phyloP scores from a whole-genome alignment of 1,284 basidiomycete species.

The Malassezia slooffiae region DNA sequence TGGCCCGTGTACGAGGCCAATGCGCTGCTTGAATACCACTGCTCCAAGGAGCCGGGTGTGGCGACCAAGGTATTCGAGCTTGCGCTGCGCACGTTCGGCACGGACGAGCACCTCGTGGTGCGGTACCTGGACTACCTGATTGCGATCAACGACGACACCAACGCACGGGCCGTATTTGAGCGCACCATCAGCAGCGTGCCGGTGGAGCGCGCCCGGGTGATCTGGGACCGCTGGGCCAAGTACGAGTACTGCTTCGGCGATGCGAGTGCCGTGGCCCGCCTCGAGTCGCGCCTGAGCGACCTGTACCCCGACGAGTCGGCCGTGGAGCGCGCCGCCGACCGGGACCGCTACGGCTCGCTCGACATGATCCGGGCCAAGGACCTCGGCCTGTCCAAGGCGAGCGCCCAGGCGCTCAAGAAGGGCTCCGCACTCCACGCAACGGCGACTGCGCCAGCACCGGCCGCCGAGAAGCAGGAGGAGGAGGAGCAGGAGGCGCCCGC shows the following conservation, averaged over 20 bases:
- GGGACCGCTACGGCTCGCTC: conserved; percentile 73
- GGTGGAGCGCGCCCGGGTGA: conserved; percentile 64
- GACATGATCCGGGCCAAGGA: conserved; percentile 82
- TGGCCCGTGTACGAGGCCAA: conserved; percentile 82
- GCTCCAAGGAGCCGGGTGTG: conserved; percentile 70
- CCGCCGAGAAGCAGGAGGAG: background rate
- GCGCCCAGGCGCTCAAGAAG: background rate
- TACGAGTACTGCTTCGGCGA: conserved; percentile 95
- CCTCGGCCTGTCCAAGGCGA: conserved; percentile 54
- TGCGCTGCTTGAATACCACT: conserved; percentile 94
- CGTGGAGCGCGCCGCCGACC: conserved; percentile 79
- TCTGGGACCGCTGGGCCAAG: conserved; percentile 91
- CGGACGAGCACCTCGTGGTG: conserved; percentile 65
- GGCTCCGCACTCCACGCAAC: background rate
- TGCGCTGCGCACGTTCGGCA: conserved; percentile 72
- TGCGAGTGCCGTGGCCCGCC: conserved; percentile 72
- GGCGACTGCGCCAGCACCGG: background rate
- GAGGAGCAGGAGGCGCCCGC: background rate
- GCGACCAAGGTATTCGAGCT: conserved; percentile 88
- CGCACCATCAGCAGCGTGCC: conserved; percentile 68
- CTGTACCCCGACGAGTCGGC: conserved; percentile 75
- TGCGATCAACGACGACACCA: conserved; percentile 86
- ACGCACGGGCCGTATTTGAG: conserved; percentile 91
- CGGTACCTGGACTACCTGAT: conserved; percentile 87
- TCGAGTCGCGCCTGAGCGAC: conserved; percentile 77